Percentiles rank a stretch among this genome's conserved stretches.
Conservation (phyloP, 2,329 filamentous ascomycete species). For the Fusarium chaquense region DNA sequence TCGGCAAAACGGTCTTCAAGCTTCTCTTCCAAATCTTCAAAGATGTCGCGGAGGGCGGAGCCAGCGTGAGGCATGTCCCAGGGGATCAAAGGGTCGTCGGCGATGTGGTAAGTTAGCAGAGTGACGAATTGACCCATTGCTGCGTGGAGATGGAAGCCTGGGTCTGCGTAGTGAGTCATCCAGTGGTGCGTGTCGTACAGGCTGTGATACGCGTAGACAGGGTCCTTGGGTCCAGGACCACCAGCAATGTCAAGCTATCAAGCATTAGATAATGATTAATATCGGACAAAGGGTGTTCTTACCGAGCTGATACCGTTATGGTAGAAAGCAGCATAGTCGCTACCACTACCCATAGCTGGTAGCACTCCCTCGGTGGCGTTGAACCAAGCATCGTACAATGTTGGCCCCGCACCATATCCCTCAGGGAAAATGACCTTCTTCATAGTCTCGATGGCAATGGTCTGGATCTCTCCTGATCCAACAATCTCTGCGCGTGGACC, state of each 20-base stretch:
- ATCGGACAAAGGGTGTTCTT: neutral
- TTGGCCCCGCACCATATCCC: conserved; percentile 24
- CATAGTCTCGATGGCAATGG: conserved; percentile 40
- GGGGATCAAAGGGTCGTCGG: conserved; percentile 28
- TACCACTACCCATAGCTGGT: conserved; percentile 30
- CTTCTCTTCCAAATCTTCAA: conserved; percentile 30
- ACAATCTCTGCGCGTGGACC: conserved; percentile 56
- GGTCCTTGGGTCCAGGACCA: conserved; percentile 29
- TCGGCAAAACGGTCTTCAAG: conserved; percentile 13
- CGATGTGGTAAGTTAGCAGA: conserved; percentile 32
- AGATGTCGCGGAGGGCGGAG: conserved; percentile 22
- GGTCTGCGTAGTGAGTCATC: conserved; percentile 65
- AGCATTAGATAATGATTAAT: accelerated
- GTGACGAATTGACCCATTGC: conserved; percentile 58
- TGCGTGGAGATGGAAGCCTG: conserved; percentile 61
- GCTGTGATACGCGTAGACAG: conserved; percentile 28
- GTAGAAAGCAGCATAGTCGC: conserved; percentile 36
- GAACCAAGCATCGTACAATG: conserved; percentile 38
- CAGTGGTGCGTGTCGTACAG: conserved; percentile 57
- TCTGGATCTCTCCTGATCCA: conserved; percentile 38
- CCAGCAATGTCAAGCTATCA: conserved; percentile 31
- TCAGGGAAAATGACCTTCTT: conserved; percentile 39
- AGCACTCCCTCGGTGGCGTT: conserved; percentile 36
- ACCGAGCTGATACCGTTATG: conserved; percentile 36
- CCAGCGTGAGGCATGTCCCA: conserved; percentile 32